phyloP scores from a whole-genome alignment of 176 grass and related monocot genomes.

The Aegilops speltoides region DNA sequence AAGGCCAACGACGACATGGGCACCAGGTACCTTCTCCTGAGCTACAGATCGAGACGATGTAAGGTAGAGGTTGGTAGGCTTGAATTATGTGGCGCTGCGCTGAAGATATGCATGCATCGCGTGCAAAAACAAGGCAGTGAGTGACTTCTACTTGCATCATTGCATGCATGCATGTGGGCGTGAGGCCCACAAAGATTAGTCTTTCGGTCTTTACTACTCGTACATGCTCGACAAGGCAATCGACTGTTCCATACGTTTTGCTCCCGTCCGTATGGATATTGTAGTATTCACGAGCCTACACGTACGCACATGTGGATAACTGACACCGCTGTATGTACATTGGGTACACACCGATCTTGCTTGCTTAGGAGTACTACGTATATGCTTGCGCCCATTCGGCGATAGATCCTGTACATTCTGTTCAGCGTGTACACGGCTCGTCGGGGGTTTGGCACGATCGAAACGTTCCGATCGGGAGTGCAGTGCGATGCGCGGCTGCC shows the following conservation, averaged over 20 bases:
- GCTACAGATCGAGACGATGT: neutral
- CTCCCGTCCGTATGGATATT: neutral
- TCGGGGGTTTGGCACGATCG: constrained; percentile 6
- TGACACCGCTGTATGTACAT: neutral
- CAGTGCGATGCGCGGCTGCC: neutral
- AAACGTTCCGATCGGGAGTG: neutral
- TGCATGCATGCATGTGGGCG: constrained; percentile 15
- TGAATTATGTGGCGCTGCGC: neutral
- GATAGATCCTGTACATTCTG: neutral
- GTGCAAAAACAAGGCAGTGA: neutral
- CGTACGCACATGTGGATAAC: neutral
- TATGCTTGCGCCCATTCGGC: neutral
- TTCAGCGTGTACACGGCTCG: neutral
- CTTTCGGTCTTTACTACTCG: neutral
- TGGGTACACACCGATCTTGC: neutral
- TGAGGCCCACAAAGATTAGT: neutral
- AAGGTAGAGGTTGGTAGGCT: neutral
- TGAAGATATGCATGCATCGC: neutral
- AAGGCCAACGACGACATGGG: constrained; percentile 15
- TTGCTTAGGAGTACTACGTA: neutral
- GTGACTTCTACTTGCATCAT: neutral
- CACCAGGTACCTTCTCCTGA: constrained; percentile 7
- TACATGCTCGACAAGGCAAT: neutral
- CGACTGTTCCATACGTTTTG: constrained; percentile 26
- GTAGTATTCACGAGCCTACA: neutral